These are phyloP conservation scores for Fusarium sp. DNA, from an alignment of 2,329 filamentous ascomycete species.

Conservation along the genomic window DNA sequence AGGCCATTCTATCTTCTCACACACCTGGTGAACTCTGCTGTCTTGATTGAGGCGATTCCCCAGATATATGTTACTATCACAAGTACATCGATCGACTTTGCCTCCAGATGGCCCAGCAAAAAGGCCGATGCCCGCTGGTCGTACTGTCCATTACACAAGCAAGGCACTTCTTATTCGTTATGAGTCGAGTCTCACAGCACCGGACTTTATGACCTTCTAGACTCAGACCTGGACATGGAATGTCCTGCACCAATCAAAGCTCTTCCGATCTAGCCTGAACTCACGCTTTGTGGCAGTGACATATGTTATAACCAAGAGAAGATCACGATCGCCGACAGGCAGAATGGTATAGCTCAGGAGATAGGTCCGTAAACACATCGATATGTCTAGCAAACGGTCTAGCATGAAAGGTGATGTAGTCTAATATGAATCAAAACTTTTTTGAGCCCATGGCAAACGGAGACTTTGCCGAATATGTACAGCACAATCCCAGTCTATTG, in stretches of 20 bases:
- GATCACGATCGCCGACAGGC: slow-evolving; percentile 19
- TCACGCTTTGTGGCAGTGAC: slow-evolving; percentile 7
- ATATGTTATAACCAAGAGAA: slow-evolving; percentile 3
- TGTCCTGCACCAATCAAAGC: slow-evolving; percentile 6
- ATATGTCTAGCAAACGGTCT: slow-evolving; percentile 11
- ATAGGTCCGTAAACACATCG: slow-evolving; percentile 20
- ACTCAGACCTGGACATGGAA: slow-evolving; percentile 10
- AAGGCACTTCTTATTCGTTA: slow-evolving; percentile 8
- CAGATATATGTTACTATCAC: not conserved
- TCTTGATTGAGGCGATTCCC: not conserved
- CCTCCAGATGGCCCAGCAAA: slow-evolving; percentile 9
- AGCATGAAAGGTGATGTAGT: not conserved
- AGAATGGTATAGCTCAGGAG: not conserved
- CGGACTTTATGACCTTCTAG: slow-evolving; percentile 28
- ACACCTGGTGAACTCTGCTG: not conserved
- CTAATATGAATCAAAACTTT: slow-evolving; percentile 10
- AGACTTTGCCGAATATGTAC: slow-evolving; percentile 23
- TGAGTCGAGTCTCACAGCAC: slow-evolving; percentile 21
- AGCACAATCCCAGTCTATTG: slow-evolving; percentile 7
- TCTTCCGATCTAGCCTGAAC: slow-evolving; percentile 19
- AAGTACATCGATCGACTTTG: not conserved
- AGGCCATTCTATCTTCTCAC: not conserved
- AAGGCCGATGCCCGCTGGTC: slow-evolving; percentile 11
- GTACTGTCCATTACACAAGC: slow-evolving; percentile 10
- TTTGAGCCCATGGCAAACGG: not conserved